A percentile compares a stretch with the other conserved stretches of the same genome.
phyloP scores from a whole-genome alignment of 148 eudicot species.

The Selenicereus undatus region DNA sequence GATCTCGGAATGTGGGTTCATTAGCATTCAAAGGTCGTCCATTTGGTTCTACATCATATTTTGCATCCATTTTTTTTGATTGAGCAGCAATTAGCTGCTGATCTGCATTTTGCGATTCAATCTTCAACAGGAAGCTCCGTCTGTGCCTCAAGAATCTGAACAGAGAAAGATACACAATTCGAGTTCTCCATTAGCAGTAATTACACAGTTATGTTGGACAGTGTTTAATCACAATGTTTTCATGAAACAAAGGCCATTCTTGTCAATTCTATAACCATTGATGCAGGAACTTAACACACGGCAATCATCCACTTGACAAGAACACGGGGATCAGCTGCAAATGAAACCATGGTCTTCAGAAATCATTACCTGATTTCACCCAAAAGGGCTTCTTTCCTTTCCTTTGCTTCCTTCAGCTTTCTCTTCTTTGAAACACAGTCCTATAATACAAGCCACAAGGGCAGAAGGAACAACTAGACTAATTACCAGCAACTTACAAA shows the following conservation, averaged over 20 bases:
- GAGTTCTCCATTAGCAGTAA: neutral
- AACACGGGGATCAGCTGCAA: neutral
- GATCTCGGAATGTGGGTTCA: neutral
- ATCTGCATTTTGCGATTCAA: conserved; percentile 17
- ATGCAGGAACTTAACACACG: neutral
- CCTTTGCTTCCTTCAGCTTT: conserved; percentile 42
- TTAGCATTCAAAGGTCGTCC: conserved; percentile 15
- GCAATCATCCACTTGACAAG: neutral
- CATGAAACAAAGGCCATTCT: neutral
- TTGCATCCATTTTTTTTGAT: conserved; percentile 15
- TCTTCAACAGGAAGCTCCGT: conserved; percentile 30
- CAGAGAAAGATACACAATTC: neutral
- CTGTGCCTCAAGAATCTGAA: conserved; percentile 53
- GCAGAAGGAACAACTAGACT: neutral
- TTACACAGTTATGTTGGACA: neutral
- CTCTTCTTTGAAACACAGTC: conserved; percentile 51
- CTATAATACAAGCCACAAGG: conserved; percentile 17
- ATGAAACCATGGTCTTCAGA: neutral
- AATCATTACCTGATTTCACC: conserved; percentile 44
- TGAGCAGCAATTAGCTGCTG: conserved; percentile 15
- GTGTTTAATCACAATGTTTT: neutral
- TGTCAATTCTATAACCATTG: neutral
- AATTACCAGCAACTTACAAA: neutral
- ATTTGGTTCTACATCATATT: conserved; percentile 23
- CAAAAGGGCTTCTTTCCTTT: conserved; percentile 34